Evolutionary conservation across 176 grass and related monocot genomes (phyloP).

Genomic region (Avena insularis): DNA sequence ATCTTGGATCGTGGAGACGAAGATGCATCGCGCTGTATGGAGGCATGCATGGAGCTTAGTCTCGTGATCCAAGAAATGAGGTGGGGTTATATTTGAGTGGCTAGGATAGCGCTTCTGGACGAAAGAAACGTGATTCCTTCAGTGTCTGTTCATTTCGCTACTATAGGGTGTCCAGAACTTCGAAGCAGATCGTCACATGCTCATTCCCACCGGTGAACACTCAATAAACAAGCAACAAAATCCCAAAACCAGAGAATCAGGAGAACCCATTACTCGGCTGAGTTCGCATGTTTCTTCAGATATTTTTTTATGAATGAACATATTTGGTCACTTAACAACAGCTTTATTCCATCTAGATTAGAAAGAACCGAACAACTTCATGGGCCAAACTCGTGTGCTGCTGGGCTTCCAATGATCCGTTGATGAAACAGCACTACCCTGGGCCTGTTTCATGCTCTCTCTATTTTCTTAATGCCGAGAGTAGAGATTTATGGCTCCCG

Average conservation of each 20-base stretch:
- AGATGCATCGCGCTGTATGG: not conserved
- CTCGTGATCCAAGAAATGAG: not conserved
- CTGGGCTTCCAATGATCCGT: not conserved
- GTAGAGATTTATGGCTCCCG: too few relatives aligned
- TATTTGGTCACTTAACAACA: not conserved
- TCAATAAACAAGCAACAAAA: too few relatives aligned
- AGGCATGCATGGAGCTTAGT: not conserved
- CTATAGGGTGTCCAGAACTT: not conserved
- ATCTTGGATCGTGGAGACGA: not conserved
- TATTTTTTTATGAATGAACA: too few relatives aligned
- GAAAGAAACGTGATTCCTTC: conserved; percentile 36
- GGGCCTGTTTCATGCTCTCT: not conserved
- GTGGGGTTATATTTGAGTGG: not conserved
- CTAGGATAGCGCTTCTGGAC: not conserved
- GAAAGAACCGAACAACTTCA: not conserved
- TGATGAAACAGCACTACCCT: not conserved
- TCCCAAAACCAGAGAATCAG: too few relatives aligned
- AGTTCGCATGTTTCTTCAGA: too few relatives aligned
- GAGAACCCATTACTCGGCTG: too few relatives aligned
- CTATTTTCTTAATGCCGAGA: not conserved
- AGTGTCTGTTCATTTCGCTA: not conserved
- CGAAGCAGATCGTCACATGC: not conserved
- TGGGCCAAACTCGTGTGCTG: not conserved
- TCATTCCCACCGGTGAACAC: too few relatives aligned
- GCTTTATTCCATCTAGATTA: not conserved